Base-by-base conservation (phyloP, 805 yeast species). In the Zygosaccharomyces siamensis region DNA sequence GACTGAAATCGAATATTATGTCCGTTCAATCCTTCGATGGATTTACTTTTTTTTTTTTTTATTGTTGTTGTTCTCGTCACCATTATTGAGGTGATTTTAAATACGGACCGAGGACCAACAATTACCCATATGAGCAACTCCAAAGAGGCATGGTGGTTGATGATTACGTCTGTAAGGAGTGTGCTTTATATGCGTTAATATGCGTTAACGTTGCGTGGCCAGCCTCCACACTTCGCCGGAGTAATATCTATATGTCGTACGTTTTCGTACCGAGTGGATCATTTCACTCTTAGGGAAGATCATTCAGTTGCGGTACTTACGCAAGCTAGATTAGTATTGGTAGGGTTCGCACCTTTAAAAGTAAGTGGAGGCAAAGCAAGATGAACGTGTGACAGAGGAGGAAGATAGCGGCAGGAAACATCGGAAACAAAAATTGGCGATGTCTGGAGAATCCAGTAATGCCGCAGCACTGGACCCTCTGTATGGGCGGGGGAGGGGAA, bases 71-170 rank as follows among this genome's bases (percentile, higher is more conserved):
- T 41, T 8, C 14, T 24, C 20, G 26, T 39, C n/a, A 10, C 28
- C 28, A 26, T 20, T n/a, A 24, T 23, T 38, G 44, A 41, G 44
- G n/a, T 41, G 44, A 41, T 41, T 41, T 41, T 41, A 10, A 30
- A 16, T 36, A 41, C 44, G 44, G 28, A 16, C 44, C 36, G 44
- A 28, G 36, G 21, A 16, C 16, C 16, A 18, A 8, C 20, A 10
- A 33, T 33, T 33, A 16, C 37, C 37, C 14, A 33, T 7, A 33
- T 14, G 6, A 33, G 20, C 37, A 33, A 33, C 37, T 33, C 20
- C 37, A 18, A 33, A 14, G 16, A 33, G 4, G 14, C 10, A 18
- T 18, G 37, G 16, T 33, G 16, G 20, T 33, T 33, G 21, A 14
- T 7, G 16, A 33, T 33, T 33, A 20, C 37, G 21, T 33, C 37